A percentile compares a stretch with the other conserved stretches of the same genome.
Conservation (phyloP, 805 yeast genomes). For the Starmera pachycereana region DNA sequence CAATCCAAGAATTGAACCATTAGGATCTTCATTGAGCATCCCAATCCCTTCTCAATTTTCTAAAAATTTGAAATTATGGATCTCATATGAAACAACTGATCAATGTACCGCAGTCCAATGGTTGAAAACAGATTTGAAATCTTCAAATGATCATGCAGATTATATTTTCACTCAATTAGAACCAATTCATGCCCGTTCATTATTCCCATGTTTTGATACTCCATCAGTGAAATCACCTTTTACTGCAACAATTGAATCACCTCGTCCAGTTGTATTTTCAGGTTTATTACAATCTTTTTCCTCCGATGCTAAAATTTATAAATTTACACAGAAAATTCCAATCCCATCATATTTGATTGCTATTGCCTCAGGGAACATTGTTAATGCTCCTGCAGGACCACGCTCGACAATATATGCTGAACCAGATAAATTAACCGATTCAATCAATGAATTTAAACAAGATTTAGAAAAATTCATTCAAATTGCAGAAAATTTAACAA, state of each 20-base stretch:
- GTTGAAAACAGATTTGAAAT: slow-evolving; percentile 54
- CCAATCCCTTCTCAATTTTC: slow-evolving; percentile 8
- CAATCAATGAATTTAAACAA: slow-evolving; percentile 69
- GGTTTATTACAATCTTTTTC: slow-evolving; percentile 35
- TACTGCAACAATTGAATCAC: slow-evolving; percentile 47
- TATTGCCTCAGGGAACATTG: slow-evolving; percentile 74
- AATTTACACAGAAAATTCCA: slow-evolving; percentile 66
- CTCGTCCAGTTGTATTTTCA: slow-evolving; percentile 62
- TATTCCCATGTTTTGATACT: slow-evolving; percentile 87
- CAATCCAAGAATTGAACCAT: slow-evolving; percentile 35
- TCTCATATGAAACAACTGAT: slow-evolving; percentile 56
- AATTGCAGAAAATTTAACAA: slow-evolving; percentile 68
- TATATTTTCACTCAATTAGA: slow-evolving; percentile 79
- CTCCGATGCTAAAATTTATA: slow-evolving; percentile 21
- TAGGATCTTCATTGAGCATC: slow-evolving; percentile 48
- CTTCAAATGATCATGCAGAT: slow-evolving; percentile 39
- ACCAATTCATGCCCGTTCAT: slow-evolving; percentile 81
- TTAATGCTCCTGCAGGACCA: slow-evolving; percentile 65
- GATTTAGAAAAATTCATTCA: slow-evolving; percentile 75
- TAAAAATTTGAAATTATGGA: slow-evolving; percentile 7
- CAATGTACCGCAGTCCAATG: slow-evolving; percentile 82
- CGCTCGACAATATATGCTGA: slow-evolving; percentile 78
- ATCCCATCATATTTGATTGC: slow-evolving; percentile 81
- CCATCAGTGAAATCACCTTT: slow-evolving; percentile 72
- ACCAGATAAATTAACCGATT: slow-evolving; percentile 53